phyloP scores from a whole-genome alignment of 1,284 basidiomycete species.

The Rhodotorula sp. region DNA sequence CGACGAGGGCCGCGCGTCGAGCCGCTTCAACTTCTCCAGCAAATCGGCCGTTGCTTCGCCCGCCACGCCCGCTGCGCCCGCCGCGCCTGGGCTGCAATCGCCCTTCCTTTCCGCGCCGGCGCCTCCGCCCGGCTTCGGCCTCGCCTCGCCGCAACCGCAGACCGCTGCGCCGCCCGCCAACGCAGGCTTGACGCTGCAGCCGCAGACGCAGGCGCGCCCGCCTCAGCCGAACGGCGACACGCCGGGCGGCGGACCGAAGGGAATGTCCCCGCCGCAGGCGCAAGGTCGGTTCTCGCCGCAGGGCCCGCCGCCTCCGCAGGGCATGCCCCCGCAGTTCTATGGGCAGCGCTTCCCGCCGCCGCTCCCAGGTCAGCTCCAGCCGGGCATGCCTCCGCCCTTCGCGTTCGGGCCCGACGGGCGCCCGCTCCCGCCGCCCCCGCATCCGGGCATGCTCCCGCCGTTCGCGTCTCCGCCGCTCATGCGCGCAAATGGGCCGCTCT shows the following conservation, averaged over 20 bases:
- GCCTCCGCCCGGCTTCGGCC: constrained; percentile 7
- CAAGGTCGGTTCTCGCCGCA: constrained; percentile 2
- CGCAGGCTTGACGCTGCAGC: constrained; percentile 1
- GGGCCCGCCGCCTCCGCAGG: neutral
- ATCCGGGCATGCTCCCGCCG: constrained; percentile 3
- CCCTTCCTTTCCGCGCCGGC: neutral
- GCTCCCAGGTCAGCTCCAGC: neutral
- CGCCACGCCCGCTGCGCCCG: neutral
- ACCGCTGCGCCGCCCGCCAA: neutral
- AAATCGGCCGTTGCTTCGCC: constrained; percentile 4
- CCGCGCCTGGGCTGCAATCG: neutral
- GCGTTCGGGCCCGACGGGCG: constrained; percentile 13
- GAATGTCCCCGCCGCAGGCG: neutral
- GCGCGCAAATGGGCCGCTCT: constrained; percentile 3
- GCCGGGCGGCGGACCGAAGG: neutral
- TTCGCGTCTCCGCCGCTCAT: neutral
- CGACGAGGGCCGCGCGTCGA: constrained; percentile 18
- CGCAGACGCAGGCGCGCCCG: constrained; percentile 1
- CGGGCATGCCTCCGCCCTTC: constrained; percentile 13
- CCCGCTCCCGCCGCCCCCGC: constrained; percentile 2
- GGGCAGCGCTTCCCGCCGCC: constrained; percentile 8
- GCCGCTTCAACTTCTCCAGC: constrained; percentile 27
- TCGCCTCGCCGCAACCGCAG: neutral
- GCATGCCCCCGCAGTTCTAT: constrained; percentile 15
- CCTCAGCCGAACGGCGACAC: neutral